Evolutionary conservation across 768 basidiomycete genomes (phyloP).

Genomic region (Mrakia blollopis): DNA sequence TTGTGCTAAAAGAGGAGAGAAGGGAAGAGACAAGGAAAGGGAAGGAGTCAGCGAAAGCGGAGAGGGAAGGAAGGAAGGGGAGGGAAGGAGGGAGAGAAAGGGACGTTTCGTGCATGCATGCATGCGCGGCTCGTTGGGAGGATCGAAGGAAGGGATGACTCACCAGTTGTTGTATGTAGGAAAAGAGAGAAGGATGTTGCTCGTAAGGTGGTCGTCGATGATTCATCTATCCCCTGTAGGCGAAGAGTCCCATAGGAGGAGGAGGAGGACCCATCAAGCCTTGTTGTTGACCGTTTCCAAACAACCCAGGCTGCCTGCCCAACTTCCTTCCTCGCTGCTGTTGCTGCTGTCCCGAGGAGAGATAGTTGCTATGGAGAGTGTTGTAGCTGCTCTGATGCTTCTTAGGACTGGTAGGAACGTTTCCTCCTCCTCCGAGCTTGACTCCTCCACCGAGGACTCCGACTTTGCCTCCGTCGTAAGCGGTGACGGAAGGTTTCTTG

Average conservation of each 20-base stretch:
- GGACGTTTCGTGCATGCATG: slow-evolving; percentile 5
- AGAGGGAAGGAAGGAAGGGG: background rate
- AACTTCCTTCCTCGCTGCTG: slow-evolving; percentile 15
- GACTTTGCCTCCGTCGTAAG: slow-evolving; percentile 46
- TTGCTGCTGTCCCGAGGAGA: background rate
- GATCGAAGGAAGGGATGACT: background rate
- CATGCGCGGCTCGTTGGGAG: background rate
- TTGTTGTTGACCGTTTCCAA: background rate
- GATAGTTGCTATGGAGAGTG: slow-evolving; percentile 10
- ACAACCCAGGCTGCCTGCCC: background rate
- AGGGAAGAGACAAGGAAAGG: background rate
- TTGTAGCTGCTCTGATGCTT: background rate
- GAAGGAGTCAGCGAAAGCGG: no score
- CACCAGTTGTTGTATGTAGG: background rate
- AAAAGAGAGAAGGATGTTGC: background rate
- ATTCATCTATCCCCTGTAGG: slow-evolving; percentile 2
- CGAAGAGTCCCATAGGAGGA: background rate
- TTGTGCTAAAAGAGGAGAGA: background rate
- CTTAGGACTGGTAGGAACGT: background rate
- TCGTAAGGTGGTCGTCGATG: background rate
- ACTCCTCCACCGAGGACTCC: slow-evolving; percentile 46
- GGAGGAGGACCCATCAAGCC: background rate
- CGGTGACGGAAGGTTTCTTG: slow-evolving; percentile 37
- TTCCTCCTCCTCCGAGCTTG: slow-evolving; percentile 41
- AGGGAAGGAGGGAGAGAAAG: background rate